Base-by-base conservation (phyloP, 306 rosid species). In the Begonia peltatifolia region DNA sequence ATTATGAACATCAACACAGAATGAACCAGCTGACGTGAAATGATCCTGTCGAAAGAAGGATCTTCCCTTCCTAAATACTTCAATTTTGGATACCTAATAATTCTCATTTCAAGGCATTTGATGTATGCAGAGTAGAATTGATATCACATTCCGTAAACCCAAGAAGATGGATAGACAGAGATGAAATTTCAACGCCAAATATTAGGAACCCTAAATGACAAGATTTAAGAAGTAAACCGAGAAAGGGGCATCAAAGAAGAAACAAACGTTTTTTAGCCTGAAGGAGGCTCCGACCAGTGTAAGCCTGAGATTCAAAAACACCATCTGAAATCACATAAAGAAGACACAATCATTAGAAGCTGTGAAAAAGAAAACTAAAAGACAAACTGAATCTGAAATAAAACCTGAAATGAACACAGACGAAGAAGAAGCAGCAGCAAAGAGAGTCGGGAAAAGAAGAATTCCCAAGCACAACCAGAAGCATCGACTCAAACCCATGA, bases 181-280 rank as follows among this genome's bases (percentile, higher is more conserved):
- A 44, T 44, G 20, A 50, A n/a, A 50, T n/a, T 14, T 9, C 22
- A 18, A 46, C 12, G 2, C 1, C 12, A 18, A 6, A 51, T 36
- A 52, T 14, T 2, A 52, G 9, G 60, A 22, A 23, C 51, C 53
- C n/a, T 38, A 44, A 47, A 58, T 56, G 17, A 14, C 38, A 2
- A 15, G 9, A 14, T 9, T 25, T 14, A 55, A 38, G 42, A 23
- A 13, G 47, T n/a, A 11, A 42, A 8, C 36, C 54, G 30, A 18
- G 56, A 11, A 64, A 50, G 42, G 42, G 58, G 53, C 3, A 46
- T 58, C 18, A 57, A 16, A 6, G 38, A 52, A 46, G 67, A 41
- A 13, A 4, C 18, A 42, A 13, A 78, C 99, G 82, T 86, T 74
- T 71, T 66, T 71, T 83, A 49, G 88, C 92, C 67, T 86, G 99